Percentiles rank a stretch among this genome's conserved stretches.
These are phyloP conservation scores for Arxiozyma heterogenica DNA, from an alignment of 1,139 yeast species.

Conservation along the genomic window DNA sequence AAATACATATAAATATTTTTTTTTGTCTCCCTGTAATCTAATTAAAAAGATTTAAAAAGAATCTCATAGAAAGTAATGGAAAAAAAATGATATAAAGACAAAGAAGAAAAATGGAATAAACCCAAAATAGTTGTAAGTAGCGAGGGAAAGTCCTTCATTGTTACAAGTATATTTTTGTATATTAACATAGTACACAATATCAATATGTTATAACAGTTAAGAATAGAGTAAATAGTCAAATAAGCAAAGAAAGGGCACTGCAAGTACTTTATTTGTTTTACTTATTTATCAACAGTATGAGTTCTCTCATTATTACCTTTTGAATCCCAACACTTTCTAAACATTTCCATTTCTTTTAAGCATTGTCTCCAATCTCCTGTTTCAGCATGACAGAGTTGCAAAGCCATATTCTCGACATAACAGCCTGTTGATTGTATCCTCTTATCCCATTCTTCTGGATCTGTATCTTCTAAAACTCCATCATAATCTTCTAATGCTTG, in stretches of 20 bases:
- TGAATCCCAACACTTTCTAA: constrained; percentile 9
- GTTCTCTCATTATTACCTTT: constrained; percentile 23
- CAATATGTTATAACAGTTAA: no score
- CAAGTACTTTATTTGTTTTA: not conserved
- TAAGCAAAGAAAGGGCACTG: no score
- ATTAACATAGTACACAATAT: no score
- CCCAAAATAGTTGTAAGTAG: no score
- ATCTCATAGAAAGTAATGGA: no score
- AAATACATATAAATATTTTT: no score
- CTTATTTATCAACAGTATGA: constrained; percentile 21
- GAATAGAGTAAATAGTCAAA: not conserved
- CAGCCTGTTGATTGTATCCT: constrained; percentile 70
- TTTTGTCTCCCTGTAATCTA: no score
- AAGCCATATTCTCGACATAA: constrained; percentile 44
- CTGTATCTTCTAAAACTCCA: constrained; percentile 21
- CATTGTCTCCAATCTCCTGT: constrained; percentile 76
- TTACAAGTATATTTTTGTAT: no score
- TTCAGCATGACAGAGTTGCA: constrained; percentile 72
- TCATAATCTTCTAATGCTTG: constrained; percentile 28
- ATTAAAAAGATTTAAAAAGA: no score
- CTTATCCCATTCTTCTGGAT: constrained; percentile 44
- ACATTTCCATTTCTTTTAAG: constrained; percentile 36
- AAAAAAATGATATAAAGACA: no score
- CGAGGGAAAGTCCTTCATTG: no score
- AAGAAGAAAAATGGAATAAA: no score